Conservation (phyloP, 1,284 basidiomycete species). For the Laetiporus sulphureus region DNA sequence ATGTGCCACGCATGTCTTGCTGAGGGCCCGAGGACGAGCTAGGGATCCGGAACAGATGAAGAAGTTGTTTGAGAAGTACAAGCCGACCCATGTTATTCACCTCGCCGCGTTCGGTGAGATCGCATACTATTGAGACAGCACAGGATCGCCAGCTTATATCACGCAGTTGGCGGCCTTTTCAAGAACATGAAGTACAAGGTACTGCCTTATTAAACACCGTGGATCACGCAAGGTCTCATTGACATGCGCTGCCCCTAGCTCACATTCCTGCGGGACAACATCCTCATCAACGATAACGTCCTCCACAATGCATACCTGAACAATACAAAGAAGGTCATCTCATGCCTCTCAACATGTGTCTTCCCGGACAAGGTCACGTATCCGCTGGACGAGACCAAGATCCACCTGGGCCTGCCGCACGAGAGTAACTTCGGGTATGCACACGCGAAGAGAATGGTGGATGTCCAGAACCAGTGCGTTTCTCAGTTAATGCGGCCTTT, state of each 20-base stretch:
- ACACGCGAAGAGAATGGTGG: slow-evolving; percentile 87
- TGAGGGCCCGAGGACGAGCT: neutral
- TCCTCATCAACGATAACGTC: slow-evolving; percentile 88
- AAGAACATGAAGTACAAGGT: slow-evolving; percentile 90
- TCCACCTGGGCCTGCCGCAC: slow-evolving; percentile 85
- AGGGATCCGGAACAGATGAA: slow-evolving; percentile 50
- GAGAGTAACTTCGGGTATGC: slow-evolving; percentile 90
- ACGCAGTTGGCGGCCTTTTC: slow-evolving; percentile 80
- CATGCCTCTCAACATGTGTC: slow-evolving; percentile 86
- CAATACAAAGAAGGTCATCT: slow-evolving; percentile 68
- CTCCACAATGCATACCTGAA: slow-evolving; percentile 65
- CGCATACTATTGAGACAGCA: neutral
- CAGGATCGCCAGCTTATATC: neutral
- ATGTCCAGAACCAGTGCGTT: slow-evolving; percentile 83
- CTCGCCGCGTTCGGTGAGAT: slow-evolving; percentile 73
- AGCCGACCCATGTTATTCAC: slow-evolving; percentile 90
- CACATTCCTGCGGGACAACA: slow-evolving; percentile 85
- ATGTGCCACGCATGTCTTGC: neutral
- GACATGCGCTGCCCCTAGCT: slow-evolving; percentile 34
- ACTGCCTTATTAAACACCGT: slow-evolving; percentile 8
- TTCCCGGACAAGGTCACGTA: slow-evolving; percentile 85
- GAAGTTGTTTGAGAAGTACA: slow-evolving; percentile 77
- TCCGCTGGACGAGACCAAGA: slow-evolving; percentile 83
- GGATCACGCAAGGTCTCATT: neutral
- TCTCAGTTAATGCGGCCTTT: neutral